Evolutionary conservation across 176 grass and related monocot genomes (phyloP).

Genomic region (Ananas comosus): DNA sequence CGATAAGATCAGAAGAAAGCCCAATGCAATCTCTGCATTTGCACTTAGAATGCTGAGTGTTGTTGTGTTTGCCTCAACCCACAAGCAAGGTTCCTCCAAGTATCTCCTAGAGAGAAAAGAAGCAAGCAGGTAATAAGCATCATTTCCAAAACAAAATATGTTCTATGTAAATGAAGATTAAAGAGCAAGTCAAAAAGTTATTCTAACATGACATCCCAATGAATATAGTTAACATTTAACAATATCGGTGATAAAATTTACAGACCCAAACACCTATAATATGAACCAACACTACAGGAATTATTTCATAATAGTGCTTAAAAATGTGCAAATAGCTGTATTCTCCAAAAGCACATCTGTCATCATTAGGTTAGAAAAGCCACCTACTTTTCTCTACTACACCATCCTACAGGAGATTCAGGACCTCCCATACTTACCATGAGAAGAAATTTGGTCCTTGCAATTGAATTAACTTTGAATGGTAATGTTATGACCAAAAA

Average conservation of each 20-base stretch:
- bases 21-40: slow-evolving; percentile 81
- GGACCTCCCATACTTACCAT: too few relatives aligned
- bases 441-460: too few relatives aligned
- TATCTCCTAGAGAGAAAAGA: slow-evolving; percentile 58
- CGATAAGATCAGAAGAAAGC: slow-evolving; percentile 78
- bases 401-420: too few relatives aligned
- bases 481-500: too few relatives aligned
- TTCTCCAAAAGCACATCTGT: too few relatives aligned
- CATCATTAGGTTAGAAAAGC: too few relatives aligned
- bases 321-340: too few relatives aligned
- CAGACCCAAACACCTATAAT: not conserved
- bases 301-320: too few relatives aligned
- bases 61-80: slow-evolving; percentile 62
- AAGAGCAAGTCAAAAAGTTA: not conserved
- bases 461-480: too few relatives aligned
- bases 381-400: too few relatives aligned
- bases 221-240: not conserved
- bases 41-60: slow-evolving; percentile 64
- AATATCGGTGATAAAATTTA: not conserved
- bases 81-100: slow-evolving; percentile 73
- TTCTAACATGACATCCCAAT: not conserved
- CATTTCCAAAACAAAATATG: not conserved
- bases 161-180: not conserved
- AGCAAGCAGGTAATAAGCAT: slow-evolving; percentile 8
- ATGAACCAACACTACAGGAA: too few relatives aligned